Conservation (phyloP, 2,329 filamentous ascomycete genomes). For the Gliomastix tumulicola region DNA sequence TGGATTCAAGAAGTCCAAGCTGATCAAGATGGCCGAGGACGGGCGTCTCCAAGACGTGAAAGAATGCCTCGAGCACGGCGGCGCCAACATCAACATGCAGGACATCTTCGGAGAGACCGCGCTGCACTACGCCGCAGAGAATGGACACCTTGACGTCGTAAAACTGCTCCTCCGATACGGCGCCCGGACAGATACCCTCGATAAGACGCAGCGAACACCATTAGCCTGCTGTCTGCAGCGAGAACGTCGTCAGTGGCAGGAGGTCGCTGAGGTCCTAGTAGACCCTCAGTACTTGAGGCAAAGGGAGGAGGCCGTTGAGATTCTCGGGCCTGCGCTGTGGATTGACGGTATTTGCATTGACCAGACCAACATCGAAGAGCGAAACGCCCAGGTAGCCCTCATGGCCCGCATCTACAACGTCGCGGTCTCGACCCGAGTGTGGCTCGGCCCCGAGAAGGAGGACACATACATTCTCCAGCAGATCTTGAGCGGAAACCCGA, state of each 20-base stretch:
- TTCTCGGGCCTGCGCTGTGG: slow-evolving; percentile 6
- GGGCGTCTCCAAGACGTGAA: slow-evolving; percentile 3
- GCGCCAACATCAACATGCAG: slow-evolving; percentile 4
- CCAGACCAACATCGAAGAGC: slow-evolving; percentile 6
- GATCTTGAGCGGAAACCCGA: slow-evolving; percentile 3
- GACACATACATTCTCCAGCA: background rate
- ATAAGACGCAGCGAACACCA: background rate
- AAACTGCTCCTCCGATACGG: slow-evolving; percentile 2
- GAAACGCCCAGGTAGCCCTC: slow-evolving; percentile 7
- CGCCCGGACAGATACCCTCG: background rate
- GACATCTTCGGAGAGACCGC: slow-evolving; percentile 6
- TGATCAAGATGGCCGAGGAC: slow-evolving; percentile 6
- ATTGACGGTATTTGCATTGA: slow-evolving; percentile 12
- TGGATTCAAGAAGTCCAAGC: slow-evolving; percentile 5
- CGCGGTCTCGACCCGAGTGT: slow-evolving; percentile 6
- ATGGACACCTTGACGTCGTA: slow-evolving; percentile 1
- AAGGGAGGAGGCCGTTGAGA: background rate
- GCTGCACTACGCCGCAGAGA: slow-evolving; percentile 6
- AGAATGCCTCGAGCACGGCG: slow-evolving; percentile 4
- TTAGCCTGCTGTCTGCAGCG: background rate
- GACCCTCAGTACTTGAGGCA: background rate
- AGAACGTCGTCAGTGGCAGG: background rate
- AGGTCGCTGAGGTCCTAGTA: background rate
- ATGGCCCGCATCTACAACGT: slow-evolving; percentile 9
- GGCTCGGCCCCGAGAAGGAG: slow-evolving; percentile 2